Evolutionary conservation across 129 eudicot species (phyloP).

Genomic region (Escallonia rubra): DNA sequence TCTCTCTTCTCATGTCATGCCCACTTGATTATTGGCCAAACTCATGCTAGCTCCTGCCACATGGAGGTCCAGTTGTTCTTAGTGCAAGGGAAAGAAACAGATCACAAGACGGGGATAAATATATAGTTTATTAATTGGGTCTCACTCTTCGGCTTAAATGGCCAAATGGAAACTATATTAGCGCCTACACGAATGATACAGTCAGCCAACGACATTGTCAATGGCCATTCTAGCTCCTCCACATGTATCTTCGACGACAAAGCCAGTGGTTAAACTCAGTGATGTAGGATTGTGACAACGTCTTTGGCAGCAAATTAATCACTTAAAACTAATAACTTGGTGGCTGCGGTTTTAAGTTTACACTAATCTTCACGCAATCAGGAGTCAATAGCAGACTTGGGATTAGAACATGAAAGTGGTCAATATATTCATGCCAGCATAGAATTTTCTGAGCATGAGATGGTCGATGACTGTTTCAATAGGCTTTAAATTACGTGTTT

Average conservation of each 20-base stretch:
- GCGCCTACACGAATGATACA: background rate
- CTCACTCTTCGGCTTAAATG: constrained; percentile 5
- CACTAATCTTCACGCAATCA: too few relatives aligned
- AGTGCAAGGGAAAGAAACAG: background rate
- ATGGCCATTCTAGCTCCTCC: constrained; percentile 31
- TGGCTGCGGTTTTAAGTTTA: too few relatives aligned
- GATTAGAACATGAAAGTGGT: too few relatives aligned
- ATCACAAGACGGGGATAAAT: background rate
- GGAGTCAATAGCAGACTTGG: too few relatives aligned
- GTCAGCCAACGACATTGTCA: constrained; percentile 15
- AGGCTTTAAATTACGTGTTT: too few relatives aligned
- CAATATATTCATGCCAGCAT: too few relatives aligned
- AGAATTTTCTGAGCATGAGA: too few relatives aligned
- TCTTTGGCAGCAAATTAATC: too few relatives aligned
- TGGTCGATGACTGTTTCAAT: too few relatives aligned
- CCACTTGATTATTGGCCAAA: background rate
- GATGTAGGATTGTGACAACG: background rate
- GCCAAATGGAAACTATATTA: constrained; percentile 12
- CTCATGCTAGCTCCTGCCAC: too few relatives aligned
- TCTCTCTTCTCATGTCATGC: background rate
- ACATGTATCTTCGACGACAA: constrained; percentile 26
- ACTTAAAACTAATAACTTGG: too few relatives aligned
- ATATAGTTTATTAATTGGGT: background rate
- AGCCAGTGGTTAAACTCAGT: constrained; percentile 15
- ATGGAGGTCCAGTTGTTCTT: background rate